These are phyloP conservation scores for Oryza punctata DNA, from an alignment of 176 grass and related monocot genomes.

Conservation along the genomic window DNA sequence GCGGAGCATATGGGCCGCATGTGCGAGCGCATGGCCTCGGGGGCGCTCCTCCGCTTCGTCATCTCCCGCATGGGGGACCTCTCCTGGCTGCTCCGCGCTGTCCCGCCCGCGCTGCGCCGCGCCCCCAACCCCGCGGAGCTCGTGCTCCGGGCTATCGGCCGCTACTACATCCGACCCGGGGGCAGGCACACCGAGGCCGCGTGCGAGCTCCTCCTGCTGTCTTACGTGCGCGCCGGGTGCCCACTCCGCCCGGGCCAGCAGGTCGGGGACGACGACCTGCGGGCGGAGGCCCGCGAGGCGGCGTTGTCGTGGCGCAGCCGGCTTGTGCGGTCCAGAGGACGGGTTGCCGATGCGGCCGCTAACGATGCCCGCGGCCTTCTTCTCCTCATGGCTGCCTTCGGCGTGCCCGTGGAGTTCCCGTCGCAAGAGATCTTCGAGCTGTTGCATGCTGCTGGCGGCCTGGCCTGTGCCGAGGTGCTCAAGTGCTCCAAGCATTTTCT, in stretches of 20 bases:
- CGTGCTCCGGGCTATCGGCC: slow-evolving; percentile 52
- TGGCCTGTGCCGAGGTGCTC: slow-evolving; percentile 45
- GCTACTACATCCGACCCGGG: slow-evolving; percentile 54
- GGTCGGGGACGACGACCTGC: neutral
- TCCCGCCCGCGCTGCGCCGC: slow-evolving; percentile 35
- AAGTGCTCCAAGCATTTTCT: slow-evolving; percentile 46
- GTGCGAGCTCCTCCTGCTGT: slow-evolving; percentile 59
- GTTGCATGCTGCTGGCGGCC: slow-evolving; percentile 22
- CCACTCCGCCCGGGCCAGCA: neutral
- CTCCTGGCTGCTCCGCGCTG: slow-evolving; percentile 44
- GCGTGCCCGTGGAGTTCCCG: slow-evolving; percentile 48
- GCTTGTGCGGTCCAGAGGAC: slow-evolving; percentile 35
- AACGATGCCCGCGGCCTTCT: slow-evolving; percentile 56
- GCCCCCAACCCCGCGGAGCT: slow-evolving; percentile 54
- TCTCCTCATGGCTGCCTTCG: slow-evolving; percentile 54
- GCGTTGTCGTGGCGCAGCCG: slow-evolving; percentile 56
- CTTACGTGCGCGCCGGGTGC: slow-evolving; percentile 60
- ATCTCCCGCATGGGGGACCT: slow-evolving; percentile 28
- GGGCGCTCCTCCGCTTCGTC: slow-evolving; percentile 48
- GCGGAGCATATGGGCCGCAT: slow-evolving; percentile 22
- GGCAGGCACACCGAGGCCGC: slow-evolving; percentile 45
- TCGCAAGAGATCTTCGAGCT: slow-evolving; percentile 44
- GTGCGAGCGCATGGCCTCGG: slow-evolving; percentile 42
- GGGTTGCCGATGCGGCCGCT: slow-evolving; percentile 27
- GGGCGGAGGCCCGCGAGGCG: slow-evolving; percentile 37